Evolutionary conservation across 257 asterid species (phyloP).

Genomic region (Cordia subcordata): DNA sequence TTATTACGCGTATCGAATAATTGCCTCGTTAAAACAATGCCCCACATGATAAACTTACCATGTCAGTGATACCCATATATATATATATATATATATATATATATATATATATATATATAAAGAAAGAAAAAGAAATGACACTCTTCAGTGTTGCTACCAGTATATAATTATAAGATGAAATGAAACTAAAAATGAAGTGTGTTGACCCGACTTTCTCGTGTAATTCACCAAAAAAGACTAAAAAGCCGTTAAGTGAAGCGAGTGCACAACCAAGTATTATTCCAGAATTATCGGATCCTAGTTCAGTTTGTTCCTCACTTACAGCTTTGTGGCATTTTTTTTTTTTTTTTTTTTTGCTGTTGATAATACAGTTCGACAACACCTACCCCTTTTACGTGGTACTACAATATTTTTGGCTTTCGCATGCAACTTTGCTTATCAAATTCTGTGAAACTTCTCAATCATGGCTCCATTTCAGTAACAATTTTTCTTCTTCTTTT

Average conservation of each 20-base stretch:
- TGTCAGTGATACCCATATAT: too few relatives aligned
- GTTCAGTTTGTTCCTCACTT: conserved; percentile 3
- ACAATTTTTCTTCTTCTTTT: too few relatives aligned
- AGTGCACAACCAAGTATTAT: conserved; percentile 10
- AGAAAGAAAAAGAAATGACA: too few relatives aligned
- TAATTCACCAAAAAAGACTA: background rate
- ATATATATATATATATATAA: too few relatives aligned
- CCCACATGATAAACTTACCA: too few relatives aligned
- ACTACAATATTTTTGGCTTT: background rate
- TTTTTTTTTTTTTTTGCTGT: too few relatives aligned
- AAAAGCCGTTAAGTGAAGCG: background rate
- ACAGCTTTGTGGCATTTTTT: background rate
- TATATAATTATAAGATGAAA: too few relatives aligned
- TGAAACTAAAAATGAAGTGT: too few relatives aligned
- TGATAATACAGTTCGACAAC: background rate
- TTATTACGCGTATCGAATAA: too few relatives aligned
- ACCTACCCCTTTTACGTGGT: background rate
- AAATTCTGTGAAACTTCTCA: background rate
- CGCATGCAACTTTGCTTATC: background rate
- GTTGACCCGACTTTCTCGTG: background rate
- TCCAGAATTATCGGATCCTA: conserved; percentile 26
- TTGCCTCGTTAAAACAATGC: too few relatives aligned
- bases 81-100: too few relatives aligned
- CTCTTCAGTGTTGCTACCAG: too few relatives aligned
- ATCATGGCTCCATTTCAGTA: background rate